A percentile compares a stretch with the other conserved stretches of the same genome.
Evolutionary conservation across 176 grass and related monocot species (phyloP).

Genomic region (Aegilops bicornis): DNA sequence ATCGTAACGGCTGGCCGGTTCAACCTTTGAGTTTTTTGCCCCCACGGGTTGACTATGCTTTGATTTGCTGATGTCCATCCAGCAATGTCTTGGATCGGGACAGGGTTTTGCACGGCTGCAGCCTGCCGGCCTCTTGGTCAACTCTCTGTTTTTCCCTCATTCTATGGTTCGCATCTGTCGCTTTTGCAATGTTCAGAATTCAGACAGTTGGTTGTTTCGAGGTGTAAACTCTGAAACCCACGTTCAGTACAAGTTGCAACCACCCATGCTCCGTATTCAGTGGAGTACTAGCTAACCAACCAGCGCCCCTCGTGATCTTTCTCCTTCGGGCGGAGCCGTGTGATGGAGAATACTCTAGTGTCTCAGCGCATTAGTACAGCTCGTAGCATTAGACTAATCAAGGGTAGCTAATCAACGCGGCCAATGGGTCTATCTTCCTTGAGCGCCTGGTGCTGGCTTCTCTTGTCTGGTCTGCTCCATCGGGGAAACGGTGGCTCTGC

Average conservation of each 20-base stretch:
- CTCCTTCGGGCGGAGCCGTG: neutral
- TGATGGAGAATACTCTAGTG: neutral
- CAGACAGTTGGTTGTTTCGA: neutral
- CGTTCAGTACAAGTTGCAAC: neutral
- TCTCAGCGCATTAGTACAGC: neutral
- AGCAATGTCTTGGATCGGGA: neutral
- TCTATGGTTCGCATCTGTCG: neutral
- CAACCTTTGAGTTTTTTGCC: too few species aligned
- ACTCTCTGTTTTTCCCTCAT: neutral
- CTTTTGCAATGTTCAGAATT: neutral
- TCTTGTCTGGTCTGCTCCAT: slow-evolving; percentile 24
- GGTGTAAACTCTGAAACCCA: neutral
- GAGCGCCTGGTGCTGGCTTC: neutral
- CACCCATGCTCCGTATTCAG: neutral
- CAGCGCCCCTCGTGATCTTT: neutral
- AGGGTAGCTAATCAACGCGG: neutral
- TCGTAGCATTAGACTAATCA: neutral
- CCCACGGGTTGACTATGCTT: neutral
- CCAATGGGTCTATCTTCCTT: neutral
- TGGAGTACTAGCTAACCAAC: slow-evolving; percentile 1
- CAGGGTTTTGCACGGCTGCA: neutral
- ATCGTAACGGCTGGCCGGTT: too few species aligned
- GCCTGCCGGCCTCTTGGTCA: neutral
- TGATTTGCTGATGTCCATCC: neutral
- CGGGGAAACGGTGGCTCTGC: neutral